Evolutionary conservation across 257 asterid species (phyloP), one percentile per base, ranked within the genome.

Genomic region (Solanum etuberosum): DNA sequence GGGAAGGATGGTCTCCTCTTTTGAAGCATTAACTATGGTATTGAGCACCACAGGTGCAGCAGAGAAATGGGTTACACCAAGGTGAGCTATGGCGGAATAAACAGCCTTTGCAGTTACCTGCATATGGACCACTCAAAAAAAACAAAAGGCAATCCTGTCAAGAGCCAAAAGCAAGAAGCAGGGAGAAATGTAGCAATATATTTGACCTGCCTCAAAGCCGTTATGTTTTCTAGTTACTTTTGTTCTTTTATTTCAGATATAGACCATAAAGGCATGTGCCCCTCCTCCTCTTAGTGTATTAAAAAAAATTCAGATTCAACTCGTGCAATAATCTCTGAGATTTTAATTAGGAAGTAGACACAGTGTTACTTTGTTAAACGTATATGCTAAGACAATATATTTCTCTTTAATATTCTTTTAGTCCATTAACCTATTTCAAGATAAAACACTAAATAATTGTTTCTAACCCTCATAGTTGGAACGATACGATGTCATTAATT

Each of bases 11-110:
- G 92, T 89, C 57, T 95, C 98, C 2, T 88, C 91, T 88, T 92
- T 88, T 0, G 94, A 93, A 88, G 98, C 94, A 25, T 95, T 97
- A 46, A 95, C 93, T 18, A 97, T 88, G 27, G 95, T 89, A 83
- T 97, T 97, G 85, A 97, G 99, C 81, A 97, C 99, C 70, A 97
- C 98, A 1, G 99, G 98, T 25, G 99, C 99, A 83, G 99, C 99
- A 71, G 98, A 95, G 90, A 97, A 95, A 93, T 97, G 99, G 57
- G 98, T 95, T 70, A 93, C 98, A 2, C 95, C 96, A 23, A 89
- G 94, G 46, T 92, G 88, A 20, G 99, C 96, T 86, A 95, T 93
- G 31, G 98, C 97, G 2, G 97, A 94, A 92, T 97, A 97, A 54
- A 97, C 98, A 42, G 92, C 96, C 91, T 90, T 97, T 7, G 99